Conservation (phyloP, 768 basidiomycete species). For the Mycena pura region DNA sequence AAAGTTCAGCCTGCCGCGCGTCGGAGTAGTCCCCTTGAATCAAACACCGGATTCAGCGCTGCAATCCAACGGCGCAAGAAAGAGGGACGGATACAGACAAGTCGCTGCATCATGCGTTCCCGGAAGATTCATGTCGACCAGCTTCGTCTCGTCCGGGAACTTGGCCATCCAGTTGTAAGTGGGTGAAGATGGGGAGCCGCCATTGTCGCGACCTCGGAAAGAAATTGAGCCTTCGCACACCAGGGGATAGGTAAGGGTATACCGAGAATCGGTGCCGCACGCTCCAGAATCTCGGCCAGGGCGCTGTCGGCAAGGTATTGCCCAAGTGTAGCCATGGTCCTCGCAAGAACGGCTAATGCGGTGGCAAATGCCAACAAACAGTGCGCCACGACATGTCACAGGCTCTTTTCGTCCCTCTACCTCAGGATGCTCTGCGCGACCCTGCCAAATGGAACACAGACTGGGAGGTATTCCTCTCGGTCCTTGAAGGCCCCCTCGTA, state of each 20-base stretch:
- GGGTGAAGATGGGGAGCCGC: slow-evolving; percentile 39
- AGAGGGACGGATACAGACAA: slow-evolving; percentile 33
- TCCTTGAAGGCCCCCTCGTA: neutral
- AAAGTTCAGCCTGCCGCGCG: slow-evolving; percentile 46
- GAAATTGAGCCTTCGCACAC: neutral
- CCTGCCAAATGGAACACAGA: slow-evolving; percentile 22
- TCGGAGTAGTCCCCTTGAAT: slow-evolving; percentile 52
- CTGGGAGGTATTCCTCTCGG: slow-evolving; percentile 14
- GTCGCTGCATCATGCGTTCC: slow-evolving; percentile 59
- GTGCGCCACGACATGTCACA: neutral
- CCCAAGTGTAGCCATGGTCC: neutral
- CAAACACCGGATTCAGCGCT: neutral
- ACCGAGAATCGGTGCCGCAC: slow-evolving; percentile 43
- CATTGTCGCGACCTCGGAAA: slow-evolving; percentile 32
- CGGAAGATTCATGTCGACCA: slow-evolving; percentile 59
- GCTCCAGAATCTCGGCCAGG: slow-evolving; percentile 35
- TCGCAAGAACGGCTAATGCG: no score
- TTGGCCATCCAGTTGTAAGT: slow-evolving; percentile 56
- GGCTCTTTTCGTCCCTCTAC: slow-evolving; percentile 3
- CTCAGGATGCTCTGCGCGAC: slow-evolving; percentile 11
- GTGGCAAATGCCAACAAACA: no score
- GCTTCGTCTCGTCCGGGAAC: slow-evolving; percentile 46
- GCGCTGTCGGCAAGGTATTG: slow-evolving; percentile 26
- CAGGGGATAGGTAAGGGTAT: no score
- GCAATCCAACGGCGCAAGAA: neutral